Percentiles rank a stretch among this genome's conserved stretches.
Evolutionary conservation across 306 rosid species (phyloP).

Genomic region (Inga leiocalycina): DNA sequence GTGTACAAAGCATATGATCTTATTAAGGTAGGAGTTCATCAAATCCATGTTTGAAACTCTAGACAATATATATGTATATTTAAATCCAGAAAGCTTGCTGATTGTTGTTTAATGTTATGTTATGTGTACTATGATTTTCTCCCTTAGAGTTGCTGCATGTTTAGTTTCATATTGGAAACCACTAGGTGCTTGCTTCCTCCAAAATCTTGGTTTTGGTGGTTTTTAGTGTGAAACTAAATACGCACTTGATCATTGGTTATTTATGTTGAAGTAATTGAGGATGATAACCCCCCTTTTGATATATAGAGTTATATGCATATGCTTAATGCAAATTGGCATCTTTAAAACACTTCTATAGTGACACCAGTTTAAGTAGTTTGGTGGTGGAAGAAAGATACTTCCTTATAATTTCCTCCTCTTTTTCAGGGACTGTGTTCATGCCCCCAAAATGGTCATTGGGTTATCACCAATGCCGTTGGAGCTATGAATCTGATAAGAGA

Average conservation of each 20-base stretch:
- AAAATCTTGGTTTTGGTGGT: neutral
- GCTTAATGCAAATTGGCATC: conserved; percentile 19
- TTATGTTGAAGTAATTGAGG: conserved; percentile 12
- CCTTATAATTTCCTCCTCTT: conserved; percentile 15
- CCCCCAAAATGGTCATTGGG: conserved; percentile 97
- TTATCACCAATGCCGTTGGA: conserved; percentile 94
- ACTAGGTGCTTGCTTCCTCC: neutral
- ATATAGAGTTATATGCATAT: conserved; percentile 14
- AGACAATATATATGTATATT: conserved; percentile 18
- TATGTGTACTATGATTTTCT: conserved; percentile 12
- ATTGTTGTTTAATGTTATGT: neutral
- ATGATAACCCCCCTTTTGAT: neutral
- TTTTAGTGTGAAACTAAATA: neutral
- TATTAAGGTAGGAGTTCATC: conserved; percentile 20
- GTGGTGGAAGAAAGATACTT: neutral
- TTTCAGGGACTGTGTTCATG: conserved; percentile 76
- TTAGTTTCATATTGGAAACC: neutral
- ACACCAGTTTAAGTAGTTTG: conserved; percentile 24
- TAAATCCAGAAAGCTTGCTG: conserved; percentile 9
- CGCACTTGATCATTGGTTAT: neutral
- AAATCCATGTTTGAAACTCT: conserved; percentile 26
- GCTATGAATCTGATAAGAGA: conserved; percentile 72
- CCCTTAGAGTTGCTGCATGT: conserved; percentile 1
- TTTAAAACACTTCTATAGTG: conserved; percentile 8
- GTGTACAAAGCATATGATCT: conserved; percentile 1